These are phyloP conservation scores for Hericium erinaceus DNA, from an alignment of 768 basidiomycete species.

Conservation along the genomic window DNA sequence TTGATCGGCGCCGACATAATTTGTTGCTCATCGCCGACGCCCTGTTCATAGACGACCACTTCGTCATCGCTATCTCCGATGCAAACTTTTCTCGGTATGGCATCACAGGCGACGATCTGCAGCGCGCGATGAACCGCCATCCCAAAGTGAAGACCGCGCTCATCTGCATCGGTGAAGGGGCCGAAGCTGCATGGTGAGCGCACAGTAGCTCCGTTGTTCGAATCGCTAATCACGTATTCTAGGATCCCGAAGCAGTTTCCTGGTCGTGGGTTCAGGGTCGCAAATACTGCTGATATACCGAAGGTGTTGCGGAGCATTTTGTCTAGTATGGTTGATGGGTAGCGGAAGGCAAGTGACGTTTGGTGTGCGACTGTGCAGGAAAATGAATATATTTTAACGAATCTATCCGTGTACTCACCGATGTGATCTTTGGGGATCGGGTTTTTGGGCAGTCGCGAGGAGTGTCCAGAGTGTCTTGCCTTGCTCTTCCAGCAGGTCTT, in stretches of 20 bases:
- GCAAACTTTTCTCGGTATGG: constrained; percentile 59
- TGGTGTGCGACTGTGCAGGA: too few species aligned
- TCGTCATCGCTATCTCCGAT: constrained; percentile 64
- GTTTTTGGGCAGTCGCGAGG: too few species aligned
- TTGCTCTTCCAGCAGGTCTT: too few species aligned
- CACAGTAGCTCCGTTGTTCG: background rate
- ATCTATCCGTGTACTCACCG: too few species aligned
- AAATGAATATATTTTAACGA: too few species aligned
- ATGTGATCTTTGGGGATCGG: too few species aligned
- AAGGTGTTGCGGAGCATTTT: constrained; percentile 54
- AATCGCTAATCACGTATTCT: background rate
- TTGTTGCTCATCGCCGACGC: background rate
- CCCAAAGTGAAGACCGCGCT: constrained; percentile 60
- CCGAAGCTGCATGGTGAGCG: constrained; percentile 50
- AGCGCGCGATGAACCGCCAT: constrained; percentile 45
- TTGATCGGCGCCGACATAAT: background rate
- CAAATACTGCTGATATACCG: constrained; percentile 56
- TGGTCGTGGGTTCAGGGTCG: constrained; percentile 49
- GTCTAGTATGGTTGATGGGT: constrained; percentile 21
- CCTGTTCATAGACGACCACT: constrained; percentile 47
- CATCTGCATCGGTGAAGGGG: constrained; percentile 63
- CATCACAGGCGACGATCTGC: constrained; percentile 51
- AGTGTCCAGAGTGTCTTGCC: too few species aligned
- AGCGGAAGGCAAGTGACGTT: too few species aligned
- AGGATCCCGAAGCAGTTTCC: constrained; percentile 59